These are phyloP conservation scores for Verbena officinalis DNA, from an alignment of 257 asterid genomes.

Conservation along the genomic window DNA sequence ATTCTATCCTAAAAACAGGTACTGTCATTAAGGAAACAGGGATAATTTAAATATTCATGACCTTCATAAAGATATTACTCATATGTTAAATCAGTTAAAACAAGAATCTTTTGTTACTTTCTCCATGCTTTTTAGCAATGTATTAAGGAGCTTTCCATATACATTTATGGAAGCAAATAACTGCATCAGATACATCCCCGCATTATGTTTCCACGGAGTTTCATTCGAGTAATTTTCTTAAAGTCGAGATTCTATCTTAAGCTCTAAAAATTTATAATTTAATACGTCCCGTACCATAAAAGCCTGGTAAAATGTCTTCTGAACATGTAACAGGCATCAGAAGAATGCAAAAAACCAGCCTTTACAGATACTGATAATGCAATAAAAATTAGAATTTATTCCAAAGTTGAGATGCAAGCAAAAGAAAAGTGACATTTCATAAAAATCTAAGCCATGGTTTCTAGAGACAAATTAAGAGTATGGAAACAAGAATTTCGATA, in stretches of 20 bases:
- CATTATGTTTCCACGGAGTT: slow-evolving; percentile 1
- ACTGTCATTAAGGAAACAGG: slow-evolving; percentile 3
- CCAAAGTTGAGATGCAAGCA: slow-evolving; percentile 56
- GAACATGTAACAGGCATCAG: slow-evolving; percentile 38
- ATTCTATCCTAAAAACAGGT: slow-evolving; percentile 13
- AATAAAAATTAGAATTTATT: slow-evolving; percentile 61
- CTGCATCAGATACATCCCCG: slow-evolving; percentile 6
- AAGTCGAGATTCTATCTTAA: neutral
- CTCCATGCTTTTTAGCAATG: no score
- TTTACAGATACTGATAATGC: slow-evolving; percentile 61
- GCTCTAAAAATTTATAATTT: slow-evolving; percentile 7
- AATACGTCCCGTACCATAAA: slow-evolving; percentile 24
- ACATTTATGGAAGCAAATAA: slow-evolving; percentile 11
- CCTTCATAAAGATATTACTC: neutral
- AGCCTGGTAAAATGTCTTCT: slow-evolving; percentile 33
- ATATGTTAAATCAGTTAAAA: neutral
- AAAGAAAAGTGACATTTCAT: slow-evolving; percentile 35
- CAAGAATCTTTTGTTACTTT: neutral
- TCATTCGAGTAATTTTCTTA: slow-evolving; percentile 18
- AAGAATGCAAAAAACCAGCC: slow-evolving; percentile 32
- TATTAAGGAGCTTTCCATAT: neutral
- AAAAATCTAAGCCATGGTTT: slow-evolving; percentile 49
- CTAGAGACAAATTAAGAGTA: slow-evolving; percentile 36
- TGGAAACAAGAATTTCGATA: slow-evolving; percentile 38
- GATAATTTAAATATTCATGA: neutral